Evolutionary conservation across 1,139 yeast genomes (phyloP).

Genomic region (Spencermartinsiella ligniputridi): DNA sequence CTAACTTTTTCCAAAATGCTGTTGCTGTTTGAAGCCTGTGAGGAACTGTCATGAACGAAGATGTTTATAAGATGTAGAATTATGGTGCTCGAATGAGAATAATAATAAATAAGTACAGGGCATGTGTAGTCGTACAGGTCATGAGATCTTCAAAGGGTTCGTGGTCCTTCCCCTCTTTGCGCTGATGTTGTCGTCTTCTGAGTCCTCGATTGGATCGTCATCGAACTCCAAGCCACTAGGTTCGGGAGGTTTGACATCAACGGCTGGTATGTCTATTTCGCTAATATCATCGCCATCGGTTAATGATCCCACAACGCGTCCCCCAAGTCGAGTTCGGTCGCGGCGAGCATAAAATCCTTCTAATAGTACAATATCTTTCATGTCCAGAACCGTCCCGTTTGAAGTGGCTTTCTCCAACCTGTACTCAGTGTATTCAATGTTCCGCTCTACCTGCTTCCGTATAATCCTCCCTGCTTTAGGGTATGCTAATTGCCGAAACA

Average conservation of each 20-base stretch:
- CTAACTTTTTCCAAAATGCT: slow-evolving; percentile 74
- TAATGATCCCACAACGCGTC: not conserved
- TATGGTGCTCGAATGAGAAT: not conserved
- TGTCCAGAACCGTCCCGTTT: slow-evolving; percentile 12
- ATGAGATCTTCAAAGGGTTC: no score
- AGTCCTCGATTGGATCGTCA: not conserved
- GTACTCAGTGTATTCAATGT: slow-evolving; percentile 15
- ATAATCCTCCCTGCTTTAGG: slow-evolving; percentile 21
- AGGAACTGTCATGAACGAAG: not conserved
- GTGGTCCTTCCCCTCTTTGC: no score
- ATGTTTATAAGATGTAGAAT: not conserved
- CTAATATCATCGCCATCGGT: slow-evolving; percentile 10
- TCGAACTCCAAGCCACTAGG: not conserved
- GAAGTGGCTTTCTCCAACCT: slow-evolving; percentile 2
- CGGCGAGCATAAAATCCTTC: slow-evolving; percentile 19
- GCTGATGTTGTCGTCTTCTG: not conserved
- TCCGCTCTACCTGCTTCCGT: slow-evolving; percentile 9
- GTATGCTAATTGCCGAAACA: slow-evolving; percentile 19
- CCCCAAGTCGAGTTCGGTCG: not conserved
- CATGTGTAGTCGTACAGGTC: no score
- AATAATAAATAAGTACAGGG: not conserved
- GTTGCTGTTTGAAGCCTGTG: slow-evolving; percentile 18
- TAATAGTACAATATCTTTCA: slow-evolving; percentile 15
- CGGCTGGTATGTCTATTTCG: slow-evolving; percentile 7
- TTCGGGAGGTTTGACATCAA: not conserved